Conservation (phyloP, 2,329 filamentous ascomycete genomes). For the Aspergillus jensenii region DNA sequence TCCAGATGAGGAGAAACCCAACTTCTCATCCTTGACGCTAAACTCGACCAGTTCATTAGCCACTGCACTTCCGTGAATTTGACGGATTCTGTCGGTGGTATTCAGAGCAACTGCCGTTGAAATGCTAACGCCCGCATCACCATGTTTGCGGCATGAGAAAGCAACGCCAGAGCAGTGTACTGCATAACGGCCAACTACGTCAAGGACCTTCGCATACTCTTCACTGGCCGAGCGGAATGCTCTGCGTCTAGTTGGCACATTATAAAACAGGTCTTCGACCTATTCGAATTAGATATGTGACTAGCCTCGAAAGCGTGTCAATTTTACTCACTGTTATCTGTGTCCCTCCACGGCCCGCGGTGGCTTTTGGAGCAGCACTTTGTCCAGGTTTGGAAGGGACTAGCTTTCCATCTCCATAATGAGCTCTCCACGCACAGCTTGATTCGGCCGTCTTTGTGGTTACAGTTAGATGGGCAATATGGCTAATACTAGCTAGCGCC, state of each 20-base stretch:
- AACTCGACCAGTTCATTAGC: conserved; percentile 87
- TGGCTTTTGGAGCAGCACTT: conserved; percentile 78
- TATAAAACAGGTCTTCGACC: conserved; percentile 96
- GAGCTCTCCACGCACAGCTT: conserved; percentile 83
- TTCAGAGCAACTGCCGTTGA: conserved; percentile 73
- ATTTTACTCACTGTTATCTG: conserved; percentile 72
- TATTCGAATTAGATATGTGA: conserved; percentile 23
- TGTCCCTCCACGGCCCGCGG: conserved; percentile 83
- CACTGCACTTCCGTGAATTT: conserved; percentile 79
- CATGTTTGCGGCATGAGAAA: conserved; percentile 96
- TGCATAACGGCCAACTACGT: conserved; percentile 89
- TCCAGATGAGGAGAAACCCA: conserved; percentile 80
- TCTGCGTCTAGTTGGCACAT: conserved; percentile 80
- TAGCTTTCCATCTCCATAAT: conserved; percentile 81
- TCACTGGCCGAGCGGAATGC: conserved; percentile 91
- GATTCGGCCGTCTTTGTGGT: conserved; percentile 92
- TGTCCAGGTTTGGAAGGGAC: conserved; percentile 85
- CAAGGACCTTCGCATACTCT: conserved; percentile 96
- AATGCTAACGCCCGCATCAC: conserved; percentile 79
- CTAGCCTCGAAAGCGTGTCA: neutral
- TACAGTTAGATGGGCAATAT: conserved; percentile 92
- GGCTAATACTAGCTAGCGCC: conserved; percentile 94
- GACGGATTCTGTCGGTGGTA: conserved; percentile 79
- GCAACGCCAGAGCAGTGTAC: conserved; percentile 88
- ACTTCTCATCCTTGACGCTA: conserved; percentile 68